Conservation (phyloP, 805 yeast species). For the Helenozyma baotianmanensis region DNA sequence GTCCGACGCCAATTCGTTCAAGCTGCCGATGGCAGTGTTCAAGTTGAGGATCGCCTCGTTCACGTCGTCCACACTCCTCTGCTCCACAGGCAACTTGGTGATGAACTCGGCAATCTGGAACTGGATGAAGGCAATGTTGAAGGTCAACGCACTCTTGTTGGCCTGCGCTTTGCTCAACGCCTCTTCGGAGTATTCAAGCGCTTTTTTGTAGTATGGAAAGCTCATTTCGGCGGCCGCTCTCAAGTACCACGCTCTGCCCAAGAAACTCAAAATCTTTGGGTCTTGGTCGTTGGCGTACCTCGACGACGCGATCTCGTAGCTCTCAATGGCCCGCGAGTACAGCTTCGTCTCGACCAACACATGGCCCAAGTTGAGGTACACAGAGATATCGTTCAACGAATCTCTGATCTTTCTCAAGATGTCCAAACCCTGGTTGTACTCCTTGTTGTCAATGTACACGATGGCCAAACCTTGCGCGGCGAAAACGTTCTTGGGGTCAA, state of each 20-base stretch:
- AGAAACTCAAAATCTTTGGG: constrained; percentile 59
- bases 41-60: constrained; percentile 52
- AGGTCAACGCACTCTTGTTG: constrained; percentile 42
- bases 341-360: constrained; percentile 79
- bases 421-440: constrained; percentile 72
- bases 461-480: constrained; percentile 99
- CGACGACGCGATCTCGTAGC: constrained; percentile 74
- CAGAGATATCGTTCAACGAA: constrained; percentile 77
- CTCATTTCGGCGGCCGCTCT: constrained; percentile 70
- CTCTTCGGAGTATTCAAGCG: constrained; percentile 58
- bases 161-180: constrained; percentile 42
- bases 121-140: constrained; percentile 78
- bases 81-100: constrained; percentile 51
- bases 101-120: constrained; percentile 84
- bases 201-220: constrained; percentile 51
- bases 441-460: constrained; percentile 80
- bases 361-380: constrained; percentile 84
- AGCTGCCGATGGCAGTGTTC: constrained; percentile 53
- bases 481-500: constrained; percentile 82
- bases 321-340: constrained; percentile 80
- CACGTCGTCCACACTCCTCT: constrained; percentile 61
- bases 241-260: constrained; percentile 86
- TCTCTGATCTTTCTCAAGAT: constrained; percentile 87
- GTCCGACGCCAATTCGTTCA: constrained; percentile 53
- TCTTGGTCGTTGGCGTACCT: constrained; percentile 62